phyloP scores from a whole-genome alignment of 352 stramenopile genomes.

The Pythium insidiosum region DNA sequence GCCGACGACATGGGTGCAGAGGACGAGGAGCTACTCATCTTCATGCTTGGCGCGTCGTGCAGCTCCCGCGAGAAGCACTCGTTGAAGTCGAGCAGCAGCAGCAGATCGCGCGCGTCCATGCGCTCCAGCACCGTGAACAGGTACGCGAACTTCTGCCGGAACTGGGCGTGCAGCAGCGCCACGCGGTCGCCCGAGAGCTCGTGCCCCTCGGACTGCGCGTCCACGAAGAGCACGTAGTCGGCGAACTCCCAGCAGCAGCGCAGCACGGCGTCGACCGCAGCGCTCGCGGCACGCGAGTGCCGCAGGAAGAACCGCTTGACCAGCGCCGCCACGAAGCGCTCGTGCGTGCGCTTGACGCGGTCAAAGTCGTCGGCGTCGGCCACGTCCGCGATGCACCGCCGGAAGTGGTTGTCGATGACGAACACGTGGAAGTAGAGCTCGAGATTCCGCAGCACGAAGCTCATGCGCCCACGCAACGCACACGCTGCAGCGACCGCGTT shows the following conservation, averaged over 20 bases:
- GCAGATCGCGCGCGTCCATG: constrained; percentile 51
- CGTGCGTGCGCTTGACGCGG: constrained; percentile 56
- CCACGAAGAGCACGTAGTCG: constrained; percentile 44
- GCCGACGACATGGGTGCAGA: too few relatives aligned
- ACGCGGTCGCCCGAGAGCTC: constrained; percentile 15
- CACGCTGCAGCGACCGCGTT: constrained; percentile 10
- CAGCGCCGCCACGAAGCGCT: constrained; percentile 56
- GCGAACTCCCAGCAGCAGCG: constrained; percentile 60
- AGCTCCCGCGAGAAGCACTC: constrained; percentile 33
- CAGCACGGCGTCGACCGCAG: constrained; percentile 53
- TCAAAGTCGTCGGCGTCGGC: constrained; percentile 51
- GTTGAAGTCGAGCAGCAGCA: constrained; percentile 70
- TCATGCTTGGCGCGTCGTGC: background rate
- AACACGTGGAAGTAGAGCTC: constrained; percentile 74
- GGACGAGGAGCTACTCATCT: too few relatives aligned
- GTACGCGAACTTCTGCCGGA: constrained; percentile 47
- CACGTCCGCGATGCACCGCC: constrained; percentile 46
- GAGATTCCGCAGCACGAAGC: constrained; percentile 64
- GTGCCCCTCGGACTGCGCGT: background rate
- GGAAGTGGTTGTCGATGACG: constrained; percentile 61
- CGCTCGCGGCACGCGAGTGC: constrained; percentile 48
- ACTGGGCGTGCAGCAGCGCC: constrained; percentile 37
- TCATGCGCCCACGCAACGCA: constrained; percentile 56
- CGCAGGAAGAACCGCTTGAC: constrained; percentile 67
- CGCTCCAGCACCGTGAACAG: constrained; percentile 56